Conservation (phyloP, 129 eudicot species). For the Helianthus tuberosus region DNA sequence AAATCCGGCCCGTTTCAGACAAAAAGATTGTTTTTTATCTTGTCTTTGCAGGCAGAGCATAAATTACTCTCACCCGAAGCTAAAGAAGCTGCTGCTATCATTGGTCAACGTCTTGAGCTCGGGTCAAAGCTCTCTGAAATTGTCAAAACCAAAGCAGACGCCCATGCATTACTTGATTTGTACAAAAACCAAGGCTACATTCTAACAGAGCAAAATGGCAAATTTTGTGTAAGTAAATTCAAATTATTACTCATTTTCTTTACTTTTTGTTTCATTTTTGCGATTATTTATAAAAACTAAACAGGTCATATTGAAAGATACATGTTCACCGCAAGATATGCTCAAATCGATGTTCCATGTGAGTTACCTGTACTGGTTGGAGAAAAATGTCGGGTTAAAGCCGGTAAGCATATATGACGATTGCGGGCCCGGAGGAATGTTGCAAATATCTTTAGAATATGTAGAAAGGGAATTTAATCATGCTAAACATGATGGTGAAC, state of each 20-base stretch:
- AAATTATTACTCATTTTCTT: background rate
- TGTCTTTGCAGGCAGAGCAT: constrained; percentile 43
- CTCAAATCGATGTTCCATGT: constrained; percentile 88
- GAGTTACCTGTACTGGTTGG: constrained; percentile 85
- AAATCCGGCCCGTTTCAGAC: background rate
- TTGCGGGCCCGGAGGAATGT: constrained; percentile 78
- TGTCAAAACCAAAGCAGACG: constrained; percentile 62
- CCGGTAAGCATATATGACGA: constrained; percentile 53
- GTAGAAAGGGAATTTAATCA: constrained; percentile 80
- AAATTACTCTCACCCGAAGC: constrained; percentile 73
- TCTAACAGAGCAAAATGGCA: constrained; percentile 77
- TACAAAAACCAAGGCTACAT: constrained; percentile 80
- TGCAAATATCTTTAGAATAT: constrained; percentile 84
- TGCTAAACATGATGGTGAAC: constrained; percentile 72
- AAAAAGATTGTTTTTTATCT: background rate
- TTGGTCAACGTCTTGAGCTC: constrained; percentile 67
- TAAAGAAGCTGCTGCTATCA: constrained; percentile 76
- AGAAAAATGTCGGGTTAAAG: constrained; percentile 75
- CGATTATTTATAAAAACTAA: background rate
- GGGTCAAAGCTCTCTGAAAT: constrained; percentile 83
- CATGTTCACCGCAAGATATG: constrained; percentile 83
- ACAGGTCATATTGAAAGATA: constrained; percentile 85
- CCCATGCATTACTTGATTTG: constrained; percentile 62
- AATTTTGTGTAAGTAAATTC: constrained; percentile 64
- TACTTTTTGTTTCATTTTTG: background rate